Percentiles rank a stretch among this genome's conserved stretches.
Conservation (phyloP, 2,329 filamentous ascomycete species). For the Parastagonospora avenae region DNA sequence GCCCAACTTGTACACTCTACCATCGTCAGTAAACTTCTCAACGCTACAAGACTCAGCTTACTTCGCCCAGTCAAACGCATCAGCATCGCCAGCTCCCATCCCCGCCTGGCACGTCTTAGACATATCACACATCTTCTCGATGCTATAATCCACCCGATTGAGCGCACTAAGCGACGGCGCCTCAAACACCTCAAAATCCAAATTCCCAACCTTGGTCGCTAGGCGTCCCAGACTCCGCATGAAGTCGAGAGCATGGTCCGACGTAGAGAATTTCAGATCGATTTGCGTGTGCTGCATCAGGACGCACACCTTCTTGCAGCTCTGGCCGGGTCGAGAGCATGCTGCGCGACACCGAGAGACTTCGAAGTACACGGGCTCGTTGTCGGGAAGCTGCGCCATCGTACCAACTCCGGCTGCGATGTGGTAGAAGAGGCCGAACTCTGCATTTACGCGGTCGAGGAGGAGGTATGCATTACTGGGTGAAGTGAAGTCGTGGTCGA, state of each 20-base stretch:
- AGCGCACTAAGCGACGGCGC: conserved; percentile 7
- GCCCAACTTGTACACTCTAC: conserved; percentile 19
- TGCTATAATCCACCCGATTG: conserved; percentile 13
- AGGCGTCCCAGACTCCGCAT: conserved; percentile 10
- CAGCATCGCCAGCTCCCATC: conserved; percentile 3
- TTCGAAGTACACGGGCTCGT: conserved; percentile 21
- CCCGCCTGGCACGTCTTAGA: neutral
- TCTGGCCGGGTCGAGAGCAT: conserved; percentile 10
- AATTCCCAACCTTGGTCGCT: conserved; percentile 11
- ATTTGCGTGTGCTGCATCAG: conserved; percentile 19
- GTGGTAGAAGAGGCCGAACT: conserved; percentile 21
- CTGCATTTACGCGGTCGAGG: conserved; percentile 19
- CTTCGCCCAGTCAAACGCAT: conserved; percentile 15
- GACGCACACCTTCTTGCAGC: conserved; percentile 19
- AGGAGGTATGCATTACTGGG: neutral
- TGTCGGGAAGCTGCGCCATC: conserved; percentile 11
- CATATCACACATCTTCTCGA: conserved; percentile 14
- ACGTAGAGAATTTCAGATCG: conserved; percentile 16
- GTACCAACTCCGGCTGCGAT: neutral
- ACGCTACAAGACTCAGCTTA: neutral
- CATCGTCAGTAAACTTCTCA: neutral
- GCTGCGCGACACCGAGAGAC: conserved; percentile 13
- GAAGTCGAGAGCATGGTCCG: conserved; percentile 12
- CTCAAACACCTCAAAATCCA: conserved; percentile 16
- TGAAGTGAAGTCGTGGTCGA: conserved; percentile 13